Base-by-base conservation (phyloP, 345 rosid genomes). In the Toxicodendron radicans region DNA sequence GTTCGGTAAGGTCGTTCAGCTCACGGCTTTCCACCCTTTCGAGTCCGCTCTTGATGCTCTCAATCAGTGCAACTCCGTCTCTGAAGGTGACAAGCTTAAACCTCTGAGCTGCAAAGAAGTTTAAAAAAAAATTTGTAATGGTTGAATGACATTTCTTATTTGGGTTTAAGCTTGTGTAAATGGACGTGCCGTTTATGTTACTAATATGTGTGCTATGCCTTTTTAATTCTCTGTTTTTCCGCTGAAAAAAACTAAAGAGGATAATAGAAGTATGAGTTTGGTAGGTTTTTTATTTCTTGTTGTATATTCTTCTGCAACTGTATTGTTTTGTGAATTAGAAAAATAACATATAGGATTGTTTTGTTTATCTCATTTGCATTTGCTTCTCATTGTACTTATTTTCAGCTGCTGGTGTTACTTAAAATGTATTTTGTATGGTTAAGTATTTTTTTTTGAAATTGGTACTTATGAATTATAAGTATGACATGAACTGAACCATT, bases 1-100 rank as follows among this genome's bases (percentile, higher is more conserved):
- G 24, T 88, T 91, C 71, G 98, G 97, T 0, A 89, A 91, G 41
- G 98, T 91, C 54, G 92, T 88, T 11, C 83, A 91, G 90, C 92
- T 93, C 66, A 75, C 81, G 7, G 91, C 94, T 41, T 91, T 93
- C 51, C 85, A 76, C 20, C 98, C 98, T 0, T 89, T 71, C 5
- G 69, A 82, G 54, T 91, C 94, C 20, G 89, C 97, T 4, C 82
- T 89, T 7, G 97, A 89, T 77, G 93, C 94, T 61, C 91, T 93
- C 14, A 91, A 83, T 68, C 97, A 89, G 84, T 82, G 87, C 80
- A 93, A 88, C 83, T 89, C 97, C n/a, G 84, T 93, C 43, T 89
- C 94, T 24, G 93, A 92, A 92, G 97, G 94, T 91, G 51, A 71
- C 54, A 12, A 4, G 21, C 76, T 81, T 72, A 76, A 81, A 14